phyloP scores from a whole-genome alignment of 2,329 filamentous ascomycete species.

The Calonectria hongkongensis region DNA sequence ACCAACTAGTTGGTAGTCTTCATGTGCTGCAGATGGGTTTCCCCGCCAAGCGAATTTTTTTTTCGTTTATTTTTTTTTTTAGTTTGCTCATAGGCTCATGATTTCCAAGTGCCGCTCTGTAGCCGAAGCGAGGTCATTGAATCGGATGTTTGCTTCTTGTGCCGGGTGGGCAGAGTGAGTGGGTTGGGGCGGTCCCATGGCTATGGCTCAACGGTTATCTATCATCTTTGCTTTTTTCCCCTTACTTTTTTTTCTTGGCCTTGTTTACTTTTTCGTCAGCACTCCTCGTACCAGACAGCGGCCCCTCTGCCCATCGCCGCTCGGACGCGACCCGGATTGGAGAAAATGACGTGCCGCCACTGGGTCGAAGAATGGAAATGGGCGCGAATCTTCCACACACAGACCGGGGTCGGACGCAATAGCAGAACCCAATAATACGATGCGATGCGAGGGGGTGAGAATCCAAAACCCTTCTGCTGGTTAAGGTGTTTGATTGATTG shows the following conservation, averaged over 20 bases:
- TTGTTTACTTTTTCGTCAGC: slow-evolving; percentile 8
- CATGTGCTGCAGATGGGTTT: not conserved
- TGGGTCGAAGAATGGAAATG: slow-evolving; percentile 22
- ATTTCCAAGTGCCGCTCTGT: slow-evolving; percentile 8
- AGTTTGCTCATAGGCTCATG: not conserved
- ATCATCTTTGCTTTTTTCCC: slow-evolving; percentile 19
- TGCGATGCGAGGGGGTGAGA: slow-evolving; percentile 2
- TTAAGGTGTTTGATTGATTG: slow-evolving; percentile 6
- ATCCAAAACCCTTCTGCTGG: not conserved
- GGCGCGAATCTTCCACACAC: slow-evolving; percentile 28
- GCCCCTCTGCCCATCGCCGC: slow-evolving; percentile 16
- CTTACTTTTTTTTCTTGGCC: not conserved
- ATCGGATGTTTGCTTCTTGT: slow-evolving; percentile 19
- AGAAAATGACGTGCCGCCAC: slow-evolving; percentile 35
- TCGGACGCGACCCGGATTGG: slow-evolving; percentile 24
- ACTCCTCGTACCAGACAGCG: not conserved
- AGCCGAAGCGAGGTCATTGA: not conserved
- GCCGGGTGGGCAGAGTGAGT: not conserved
- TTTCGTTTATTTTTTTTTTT: not conserved
- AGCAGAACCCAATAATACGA: slow-evolving; percentile 4
- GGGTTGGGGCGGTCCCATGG: slow-evolving; percentile 13
- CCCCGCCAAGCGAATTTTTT: not conserved
- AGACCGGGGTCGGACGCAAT: not conserved
- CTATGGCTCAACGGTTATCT: slow-evolving; percentile 17
- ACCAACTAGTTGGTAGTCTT: not conserved